A percentile compares a stretch with the other conserved stretches of the same genome.
phyloP scores from a whole-genome alignment of 1,284 basidiomycete genomes.

The Phaffia rhodozyma region DNA sequence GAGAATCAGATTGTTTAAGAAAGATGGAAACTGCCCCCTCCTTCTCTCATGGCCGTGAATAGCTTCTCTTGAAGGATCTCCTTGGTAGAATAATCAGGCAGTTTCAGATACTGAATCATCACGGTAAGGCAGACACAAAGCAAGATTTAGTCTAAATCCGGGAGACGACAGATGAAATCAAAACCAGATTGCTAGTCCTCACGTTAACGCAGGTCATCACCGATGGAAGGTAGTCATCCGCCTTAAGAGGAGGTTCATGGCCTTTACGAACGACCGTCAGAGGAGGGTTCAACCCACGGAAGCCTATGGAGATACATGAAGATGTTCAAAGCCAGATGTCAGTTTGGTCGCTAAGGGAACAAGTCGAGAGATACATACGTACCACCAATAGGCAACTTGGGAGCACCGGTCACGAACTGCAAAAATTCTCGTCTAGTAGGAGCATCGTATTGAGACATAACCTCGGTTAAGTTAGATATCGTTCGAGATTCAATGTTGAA shows the following conservation, averaged over 20 bases:
- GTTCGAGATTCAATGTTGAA: constrained; percentile 88
- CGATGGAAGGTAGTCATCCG: constrained; percentile 91
- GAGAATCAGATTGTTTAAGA: constrained; percentile 44
- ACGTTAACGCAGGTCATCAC: constrained; percentile 97
- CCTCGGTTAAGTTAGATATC: constrained; percentile 72
- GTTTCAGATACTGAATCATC: constrained; percentile 57
- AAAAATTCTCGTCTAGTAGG: constrained; percentile 72
- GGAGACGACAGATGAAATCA: neutral
- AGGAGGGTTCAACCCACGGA: constrained; percentile 85
- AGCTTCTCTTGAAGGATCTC: constrained; percentile 68
- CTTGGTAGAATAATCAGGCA: constrained; percentile 83
- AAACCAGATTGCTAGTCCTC: constrained; percentile 19
- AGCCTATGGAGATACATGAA: constrained; percentile 45
- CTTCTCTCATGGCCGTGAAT: constrained; percentile 70
- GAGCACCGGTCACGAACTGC: constrained; percentile 95
- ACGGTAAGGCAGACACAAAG: neutral
- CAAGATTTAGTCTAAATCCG: neutral
- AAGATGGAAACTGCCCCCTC: constrained; percentile 87
- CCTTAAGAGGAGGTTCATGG: constrained; percentile 74
- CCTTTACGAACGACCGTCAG: constrained; percentile 96
- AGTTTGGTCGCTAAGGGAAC: neutral
- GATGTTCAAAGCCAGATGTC: constrained; percentile 1
- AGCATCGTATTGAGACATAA: constrained; percentile 70
- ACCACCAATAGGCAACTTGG: constrained; percentile 87
- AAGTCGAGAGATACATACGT: constrained; percentile 24